Conservation (phyloP, 2,329 filamentous ascomycete genomes). For the Fonsecaea monophora region DNA sequence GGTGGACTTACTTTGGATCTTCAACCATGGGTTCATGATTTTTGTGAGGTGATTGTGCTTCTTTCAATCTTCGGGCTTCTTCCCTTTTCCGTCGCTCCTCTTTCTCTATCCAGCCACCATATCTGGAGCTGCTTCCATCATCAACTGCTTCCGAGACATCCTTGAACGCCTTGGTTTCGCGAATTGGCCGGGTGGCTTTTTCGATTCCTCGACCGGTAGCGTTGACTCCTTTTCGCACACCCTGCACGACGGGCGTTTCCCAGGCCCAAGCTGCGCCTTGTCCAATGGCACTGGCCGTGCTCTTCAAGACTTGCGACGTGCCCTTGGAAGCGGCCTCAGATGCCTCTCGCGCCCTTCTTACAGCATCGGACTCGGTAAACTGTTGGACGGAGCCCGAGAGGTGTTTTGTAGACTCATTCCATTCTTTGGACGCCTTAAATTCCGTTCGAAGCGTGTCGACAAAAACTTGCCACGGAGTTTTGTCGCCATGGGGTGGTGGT, state of each 20-base stretch:
- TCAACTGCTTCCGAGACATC: constrained; percentile 93
- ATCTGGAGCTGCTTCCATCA: constrained; percentile 92
- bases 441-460: constrained; percentile 93
- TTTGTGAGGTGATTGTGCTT: constrained; percentile 60
- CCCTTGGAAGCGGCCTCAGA: constrained; percentile 87
- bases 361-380: constrained; percentile 89
- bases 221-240: constrained; percentile 82
- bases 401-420: constrained; percentile 98
- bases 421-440: constrained; percentile 97
- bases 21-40: constrained; percentile 72
- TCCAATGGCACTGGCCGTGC: constrained; percentile 83
- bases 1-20: constrained; percentile 77
- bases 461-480: constrained; percentile 98
- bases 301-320: constrained; percentile 81
- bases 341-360: constrained; percentile 82
- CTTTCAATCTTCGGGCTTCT: constrained; percentile 72
- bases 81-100: constrained; percentile 85
- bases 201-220: constrained; percentile 86
- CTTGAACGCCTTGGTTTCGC: constrained; percentile 94
- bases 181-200: constrained; percentile 91
- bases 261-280: constrained; percentile 95
- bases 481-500: constrained; percentile 95
- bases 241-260: constrained; percentile 93
- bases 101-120: constrained; percentile 96
- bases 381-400: constrained; percentile 87